Base-by-base conservation (phyloP, 106 monocot species). In the Triglochin maritima region DNA sequence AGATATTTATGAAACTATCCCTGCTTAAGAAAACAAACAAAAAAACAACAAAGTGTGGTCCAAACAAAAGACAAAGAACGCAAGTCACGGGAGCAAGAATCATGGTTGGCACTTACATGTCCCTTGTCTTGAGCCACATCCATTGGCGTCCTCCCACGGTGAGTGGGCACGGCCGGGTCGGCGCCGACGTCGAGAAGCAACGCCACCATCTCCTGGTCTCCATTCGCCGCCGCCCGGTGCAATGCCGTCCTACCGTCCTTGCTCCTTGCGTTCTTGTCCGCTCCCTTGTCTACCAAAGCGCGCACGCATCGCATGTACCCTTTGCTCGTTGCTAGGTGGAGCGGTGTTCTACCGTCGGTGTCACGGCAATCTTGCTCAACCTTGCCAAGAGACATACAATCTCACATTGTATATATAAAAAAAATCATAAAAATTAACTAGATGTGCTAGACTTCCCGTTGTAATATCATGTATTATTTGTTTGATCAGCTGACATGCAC, bases 121-220 rank as follows among this genome's bases (percentile, higher is more conserved):
- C 84, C 87, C 65, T 74, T 81, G 47, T 84, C 87, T 14, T 81
- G 63, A 9, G 87, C 87, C 11, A 79, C 76, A 67, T 81, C 78
- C 46, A 81, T 58, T 13, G 87, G 76, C 47, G 78, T 73, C 46
- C 80, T 67, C 3, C 84, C 87, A n/a, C 73, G 44, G 9, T 15
- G 65, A 45, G 66, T 76, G 65, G 57, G 45, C 7, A 74, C 50
- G 12, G 71, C 29, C 11, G 76, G 72, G 64, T 87, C 87, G 44
- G 81, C 87, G 0, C 87, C 84, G 59, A 74, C 54, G 7, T 87
- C 84, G n/a, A 87, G 62, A 15, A 87, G 79, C 70, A 72, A 52
- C 42, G 76, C 84, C 59, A 76, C 84, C 78, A 81, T 73, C 73
- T 81, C 87, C 9, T 57, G 75, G 59, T 87, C 84, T 6, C 87